A percentile compares a stretch with the other conserved stretches of the same genome.
phyloP scores from a whole-genome alignment of 2,329 filamentous ascomycete species.

The Neofusicoccum parvum region DNA sequence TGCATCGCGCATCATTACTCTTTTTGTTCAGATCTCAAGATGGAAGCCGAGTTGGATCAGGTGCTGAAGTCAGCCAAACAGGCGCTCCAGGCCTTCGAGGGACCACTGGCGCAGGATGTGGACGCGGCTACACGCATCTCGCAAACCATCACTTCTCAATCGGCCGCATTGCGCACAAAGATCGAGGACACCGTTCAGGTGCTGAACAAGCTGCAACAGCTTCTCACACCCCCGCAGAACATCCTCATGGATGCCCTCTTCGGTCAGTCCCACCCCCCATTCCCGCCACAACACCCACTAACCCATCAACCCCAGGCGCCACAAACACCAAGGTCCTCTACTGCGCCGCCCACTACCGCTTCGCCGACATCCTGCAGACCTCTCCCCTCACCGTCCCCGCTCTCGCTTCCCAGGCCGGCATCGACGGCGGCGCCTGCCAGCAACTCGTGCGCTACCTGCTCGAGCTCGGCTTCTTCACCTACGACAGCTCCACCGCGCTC shows the following conservation, averaged over 20 bases:
- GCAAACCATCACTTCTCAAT: neutral
- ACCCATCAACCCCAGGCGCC: neutral
- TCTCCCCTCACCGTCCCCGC: neutral
- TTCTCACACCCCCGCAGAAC: neutral
- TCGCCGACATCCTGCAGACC: neutral
- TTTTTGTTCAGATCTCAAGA: neutral
- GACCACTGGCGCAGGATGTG: neutral
- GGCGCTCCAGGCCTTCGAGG: neutral
- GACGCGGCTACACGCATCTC: neutral
- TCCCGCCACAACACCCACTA: no score
- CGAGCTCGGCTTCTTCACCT: conserved; percentile 2
- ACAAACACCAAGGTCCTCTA: conserved; percentile 9
- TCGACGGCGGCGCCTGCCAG: neutral
- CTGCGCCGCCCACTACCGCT: neutral
- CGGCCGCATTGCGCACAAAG: neutral
- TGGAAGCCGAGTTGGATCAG: neutral
- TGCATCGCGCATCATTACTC: no score
- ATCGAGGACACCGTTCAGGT: neutral
- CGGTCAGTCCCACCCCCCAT: neutral
- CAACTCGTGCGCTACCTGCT: conserved; percentile 2
- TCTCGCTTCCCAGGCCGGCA: neutral
- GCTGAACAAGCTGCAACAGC: neutral
- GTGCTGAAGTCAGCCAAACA: neutral
- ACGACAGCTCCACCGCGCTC: neutral
- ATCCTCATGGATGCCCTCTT: neutral